A percentile compares a stretch with the other conserved stretches of the same genome.
Conservation (phyloP, 73 alveolate species). For the Tetrahymena elliotti region DNA sequence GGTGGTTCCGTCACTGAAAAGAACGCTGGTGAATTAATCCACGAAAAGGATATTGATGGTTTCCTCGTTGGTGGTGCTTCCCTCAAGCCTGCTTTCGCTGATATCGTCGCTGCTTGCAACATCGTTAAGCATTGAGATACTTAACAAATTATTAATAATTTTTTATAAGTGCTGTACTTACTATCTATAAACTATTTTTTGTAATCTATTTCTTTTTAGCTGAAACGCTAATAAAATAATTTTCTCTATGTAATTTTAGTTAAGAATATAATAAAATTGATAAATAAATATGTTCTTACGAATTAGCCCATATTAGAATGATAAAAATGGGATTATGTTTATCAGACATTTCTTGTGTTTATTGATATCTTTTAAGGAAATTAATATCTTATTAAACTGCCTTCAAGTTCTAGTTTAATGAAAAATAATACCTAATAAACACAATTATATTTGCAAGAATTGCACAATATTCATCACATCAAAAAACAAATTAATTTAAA, state of each 20-base stretch:
- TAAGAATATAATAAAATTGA: background rate
- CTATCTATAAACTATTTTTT: background rate
- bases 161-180: background rate
- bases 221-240: background rate
- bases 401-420: background rate
- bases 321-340: background rate
- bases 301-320: background rate
- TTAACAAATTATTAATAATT: background rate
- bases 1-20: slow-evolving; percentile 98
- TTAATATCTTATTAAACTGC: background rate
- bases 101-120: slow-evolving; percentile 54
- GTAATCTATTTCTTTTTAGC: background rate
- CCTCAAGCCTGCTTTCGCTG: slow-evolving; percentile 74
- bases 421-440: no score
- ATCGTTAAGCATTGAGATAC: background rate
- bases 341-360: background rate
- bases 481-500: background rate
- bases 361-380: background rate
- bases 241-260: background rate
- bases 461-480: background rate
- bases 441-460: background rate
- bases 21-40: slow-evolving; percentile 90
- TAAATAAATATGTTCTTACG: background rate
- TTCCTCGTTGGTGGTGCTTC: slow-evolving; percentile 97
- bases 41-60: slow-evolving; percentile 91